Base-by-base conservation (phyloP, 352 stramenopile species). In the Phytopythium ostracodes region DNA sequence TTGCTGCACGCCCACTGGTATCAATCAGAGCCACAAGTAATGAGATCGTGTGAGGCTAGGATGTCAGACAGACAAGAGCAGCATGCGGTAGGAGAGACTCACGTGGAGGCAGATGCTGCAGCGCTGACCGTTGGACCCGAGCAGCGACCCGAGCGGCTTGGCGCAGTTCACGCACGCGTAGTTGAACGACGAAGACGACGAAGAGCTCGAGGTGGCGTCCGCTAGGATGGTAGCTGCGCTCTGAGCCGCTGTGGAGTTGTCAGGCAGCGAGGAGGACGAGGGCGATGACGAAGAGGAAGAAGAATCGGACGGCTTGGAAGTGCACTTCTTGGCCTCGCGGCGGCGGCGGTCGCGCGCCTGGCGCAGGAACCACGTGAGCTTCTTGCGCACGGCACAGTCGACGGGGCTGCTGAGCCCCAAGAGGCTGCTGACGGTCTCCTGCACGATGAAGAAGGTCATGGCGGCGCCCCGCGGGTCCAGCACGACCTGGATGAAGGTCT, bases 361-460 rank as follows among this genome's bases (percentile, higher is more conserved):
- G 43, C 73, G 64, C 60, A 81, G 52, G 43, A 74, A 79, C 66
- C 76, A 86, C 42, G 76, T 64, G 43, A 88, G 57, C 35, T 86
- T 88, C 70, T 86, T 88, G 56, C 74, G 76, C 24, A 82, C 60
- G 8, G 76, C 74, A 12, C 72, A 75, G 22, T 70, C 60, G 17
- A 77, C 73, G 14, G 72, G 65, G 52, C 71, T 68, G 29, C 67
- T 68, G 25, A 73, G 64, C 8, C 65, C 59, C 18, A 79, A 43
- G 15, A 76, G 57, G 31, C 56, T 66, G 35, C 59, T 56, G 22
- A 71, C 60, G 14, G 71, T 55, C 25, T 87, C 65, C 15, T 72
- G 59, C 18, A 76, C 14, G 35, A 75, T 68, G 53, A 84, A 71
- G 59, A 80, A 76, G 43, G 67, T 72, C 56, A 75, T 58, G 31